phyloP scores from a whole-genome alignment of 2,329 filamentous ascomycete species.

The Alternaria triticimaculans region DNA sequence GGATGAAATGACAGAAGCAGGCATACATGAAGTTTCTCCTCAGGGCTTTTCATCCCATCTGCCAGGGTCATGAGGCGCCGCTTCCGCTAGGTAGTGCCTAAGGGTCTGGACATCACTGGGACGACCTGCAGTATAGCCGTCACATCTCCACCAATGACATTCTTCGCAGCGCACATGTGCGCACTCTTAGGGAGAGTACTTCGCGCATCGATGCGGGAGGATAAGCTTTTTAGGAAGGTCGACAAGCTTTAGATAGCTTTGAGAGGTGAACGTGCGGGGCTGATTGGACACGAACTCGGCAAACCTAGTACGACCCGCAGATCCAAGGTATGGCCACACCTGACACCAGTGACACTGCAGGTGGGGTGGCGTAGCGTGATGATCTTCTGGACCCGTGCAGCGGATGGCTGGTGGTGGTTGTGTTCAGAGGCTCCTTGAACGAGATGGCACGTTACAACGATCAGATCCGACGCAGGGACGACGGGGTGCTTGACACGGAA shows the following conservation, averaged over 20 bases:
- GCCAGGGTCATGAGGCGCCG: background rate
- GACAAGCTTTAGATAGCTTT: slow-evolving; percentile 20
- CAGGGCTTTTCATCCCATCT: background rate
- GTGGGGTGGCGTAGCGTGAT: background rate
- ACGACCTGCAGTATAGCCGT: background rate
- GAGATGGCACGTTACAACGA: background rate
- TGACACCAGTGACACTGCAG: background rate
- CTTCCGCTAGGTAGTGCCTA: background rate
- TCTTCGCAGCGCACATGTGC: background rate
- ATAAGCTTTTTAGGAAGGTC: slow-evolving; percentile 32
- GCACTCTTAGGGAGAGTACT: background rate
- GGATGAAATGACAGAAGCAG: background rate
- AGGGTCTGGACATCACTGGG: background rate
- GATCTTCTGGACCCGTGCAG: background rate
- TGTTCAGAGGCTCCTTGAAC: background rate
- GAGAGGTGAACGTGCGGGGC: slow-evolving; percentile 16
- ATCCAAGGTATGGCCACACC: background rate
- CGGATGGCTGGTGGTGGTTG: background rate
- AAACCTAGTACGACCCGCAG: background rate
- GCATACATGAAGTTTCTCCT: background rate
- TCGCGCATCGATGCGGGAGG: background rate
- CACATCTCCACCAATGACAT: background rate
- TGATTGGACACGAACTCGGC: slow-evolving; percentile 19
- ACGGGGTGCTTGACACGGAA: background rate
- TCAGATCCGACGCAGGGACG: background rate